A percentile compares a stretch with the other conserved stretches of the same genome.
Evolutionary conservation across 306 rosid species (phyloP).

Genomic region (Ammopiptanthus mongolicus): DNA sequence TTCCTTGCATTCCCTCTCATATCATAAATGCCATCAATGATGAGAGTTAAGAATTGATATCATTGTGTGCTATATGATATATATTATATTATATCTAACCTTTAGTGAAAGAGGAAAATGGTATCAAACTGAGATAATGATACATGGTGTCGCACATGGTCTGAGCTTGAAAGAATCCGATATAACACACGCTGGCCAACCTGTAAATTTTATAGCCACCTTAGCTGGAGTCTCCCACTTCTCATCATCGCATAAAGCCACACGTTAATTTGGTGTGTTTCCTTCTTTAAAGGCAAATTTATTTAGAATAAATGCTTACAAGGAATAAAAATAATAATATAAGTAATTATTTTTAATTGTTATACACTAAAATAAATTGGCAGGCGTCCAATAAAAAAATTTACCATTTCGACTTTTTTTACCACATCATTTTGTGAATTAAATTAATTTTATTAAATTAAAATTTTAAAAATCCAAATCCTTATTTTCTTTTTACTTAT

Average conservation of each 20-base stretch:
- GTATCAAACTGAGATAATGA: constrained; percentile 4
- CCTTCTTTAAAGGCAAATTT: neutral
- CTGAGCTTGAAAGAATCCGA: constrained; percentile 30
- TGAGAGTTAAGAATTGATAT: neutral
- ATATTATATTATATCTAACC: neutral
- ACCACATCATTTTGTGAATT: too few relatives aligned
- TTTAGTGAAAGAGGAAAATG: constrained; percentile 8
- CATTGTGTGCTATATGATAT: too few relatives aligned
- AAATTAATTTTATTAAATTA: too few relatives aligned
- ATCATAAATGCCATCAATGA: neutral
- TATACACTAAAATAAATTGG: too few relatives aligned
- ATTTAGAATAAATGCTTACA: neutral
- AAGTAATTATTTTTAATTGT: too few relatives aligned
- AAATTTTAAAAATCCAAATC: too few relatives aligned
- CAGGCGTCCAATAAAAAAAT: too few relatives aligned
- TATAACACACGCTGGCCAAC: constrained; percentile 44
- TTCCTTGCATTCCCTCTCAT: neutral
- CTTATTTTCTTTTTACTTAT: too few relatives aligned
- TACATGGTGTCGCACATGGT: constrained; percentile 27
- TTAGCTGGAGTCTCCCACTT: neutral
- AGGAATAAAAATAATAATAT: too few relatives aligned
- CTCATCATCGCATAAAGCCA: neutral
- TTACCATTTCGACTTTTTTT: too few relatives aligned
- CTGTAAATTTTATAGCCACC: constrained; percentile 19
- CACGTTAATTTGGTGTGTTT: neutral